Evolutionary conservation across 805 yeast species (phyloP).

Genomic region (Wickerhamiella bombiphila): DNA sequence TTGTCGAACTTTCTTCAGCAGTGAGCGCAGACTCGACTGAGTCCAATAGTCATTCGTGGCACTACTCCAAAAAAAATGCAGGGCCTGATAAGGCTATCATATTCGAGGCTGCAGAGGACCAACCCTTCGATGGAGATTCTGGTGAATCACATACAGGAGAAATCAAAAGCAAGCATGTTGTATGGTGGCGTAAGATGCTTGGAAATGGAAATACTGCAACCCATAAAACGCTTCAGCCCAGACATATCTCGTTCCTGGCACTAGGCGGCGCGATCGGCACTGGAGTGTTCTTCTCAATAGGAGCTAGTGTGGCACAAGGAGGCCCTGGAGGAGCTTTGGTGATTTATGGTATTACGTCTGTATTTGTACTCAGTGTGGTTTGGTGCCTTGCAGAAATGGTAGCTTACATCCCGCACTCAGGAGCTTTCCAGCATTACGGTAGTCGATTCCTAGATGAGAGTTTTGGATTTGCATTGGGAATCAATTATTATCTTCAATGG

Average conservation of each 20-base stretch:
- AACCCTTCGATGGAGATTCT: no score
- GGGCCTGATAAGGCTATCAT: no score
- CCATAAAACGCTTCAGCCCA: slow-evolving; percentile 26
- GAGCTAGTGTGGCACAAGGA: slow-evolving; percentile 15
- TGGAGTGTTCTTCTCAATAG: slow-evolving; percentile 42
- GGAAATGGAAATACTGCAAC: slow-evolving; percentile 11
- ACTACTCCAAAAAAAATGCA: no score
- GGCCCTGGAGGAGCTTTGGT: slow-evolving; percentile 23
- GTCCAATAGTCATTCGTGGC: no score
- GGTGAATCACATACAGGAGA: background rate
- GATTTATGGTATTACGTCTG: slow-evolving; percentile 29
- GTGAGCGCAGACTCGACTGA: no score
- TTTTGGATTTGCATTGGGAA: slow-evolving; percentile 45
- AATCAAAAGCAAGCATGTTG: background rate
- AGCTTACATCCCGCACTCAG: slow-evolving; percentile 39
- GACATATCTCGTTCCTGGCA: slow-evolving; percentile 61
- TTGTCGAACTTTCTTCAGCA: no score
- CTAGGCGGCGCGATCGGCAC: slow-evolving; percentile 68
- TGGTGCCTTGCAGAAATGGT: slow-evolving; percentile 41
- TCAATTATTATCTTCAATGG: slow-evolving; percentile 34
- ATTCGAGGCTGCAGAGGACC: no score
- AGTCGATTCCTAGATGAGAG: slow-evolving; percentile 48
- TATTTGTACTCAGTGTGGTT: slow-evolving; percentile 50
- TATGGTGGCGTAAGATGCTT: slow-evolving; percentile 1
- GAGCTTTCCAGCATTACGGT: slow-evolving; percentile 51